Evolutionary conservation across 2,329 filamentous ascomycete genomes (phyloP), one percentile per base, ranked within the genome.

Genomic region (Harringtonia aguacate): DNA sequence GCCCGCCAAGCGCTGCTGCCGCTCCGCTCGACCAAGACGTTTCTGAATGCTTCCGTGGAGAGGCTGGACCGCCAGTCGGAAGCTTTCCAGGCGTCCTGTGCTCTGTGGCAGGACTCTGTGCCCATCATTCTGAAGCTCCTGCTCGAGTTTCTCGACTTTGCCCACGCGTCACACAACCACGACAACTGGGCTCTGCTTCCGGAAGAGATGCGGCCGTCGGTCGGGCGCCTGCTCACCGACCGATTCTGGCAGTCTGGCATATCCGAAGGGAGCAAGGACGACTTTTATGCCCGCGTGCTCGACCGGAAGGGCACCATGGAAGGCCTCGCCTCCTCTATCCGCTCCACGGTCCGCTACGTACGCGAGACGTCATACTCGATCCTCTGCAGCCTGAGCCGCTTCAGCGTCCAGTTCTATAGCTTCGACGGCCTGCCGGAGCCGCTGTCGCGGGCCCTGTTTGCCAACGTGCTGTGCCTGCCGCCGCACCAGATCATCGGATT

Each of bases 231-330:
- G 18, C 67, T 98, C 20, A 94, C 88, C 14, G 92, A 98, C 62
- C 77, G 92, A 21, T 98, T 98, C 61, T 98, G 92, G 92, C 92
- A 98, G 68, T 87, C 89, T 8, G 92, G 92, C 10, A 98, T 98
- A 41, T 97, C 92, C 0, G 85, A 83, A 49, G 92, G 94, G 22
- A 97, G 86, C 54, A 88, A 92, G 59, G 92, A 97, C 50, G 90
- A 97, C 46, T 98, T 98, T 59, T 97, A 95, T 61, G 85, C 87
- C 28, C 79, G 86, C 34, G 90, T 98, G 3, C 79, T 87, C 45
- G 84, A 87, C 28, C 95, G 92, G 45, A 94, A 88, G 62, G 77
- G 75, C 34, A 95, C 88, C 0, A 77, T 95, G 45, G 92, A 98
- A 62, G 92, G 92, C 1, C 84, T 98, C 50, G 90, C 89, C 7